A percentile compares a stretch with the other conserved stretches of the same genome.
phyloP scores from a whole-genome alignment of 805 yeast species.

The Priceomyces medius region DNA sequence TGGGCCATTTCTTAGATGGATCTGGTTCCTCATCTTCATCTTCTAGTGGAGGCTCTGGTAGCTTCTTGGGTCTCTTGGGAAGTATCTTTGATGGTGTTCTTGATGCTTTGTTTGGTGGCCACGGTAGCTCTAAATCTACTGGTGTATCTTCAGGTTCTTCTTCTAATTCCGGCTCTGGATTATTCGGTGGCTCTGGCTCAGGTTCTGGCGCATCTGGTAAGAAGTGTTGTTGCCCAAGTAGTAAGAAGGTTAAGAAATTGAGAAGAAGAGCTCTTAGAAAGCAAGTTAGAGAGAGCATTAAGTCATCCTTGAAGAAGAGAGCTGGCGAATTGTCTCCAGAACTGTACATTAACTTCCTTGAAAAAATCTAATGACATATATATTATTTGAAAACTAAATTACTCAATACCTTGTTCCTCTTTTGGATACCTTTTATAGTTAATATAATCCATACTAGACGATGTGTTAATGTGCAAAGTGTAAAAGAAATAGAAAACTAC shows the following conservation, averaged over 20 bases:
- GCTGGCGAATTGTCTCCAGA: slow-evolving; percentile 7
- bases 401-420: background rate
- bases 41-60: background rate
- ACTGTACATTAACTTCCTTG: slow-evolving; percentile 4
- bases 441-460: background rate
- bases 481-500: no score
- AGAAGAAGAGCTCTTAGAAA: slow-evolving; percentile 24
- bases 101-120: slow-evolving; percentile 13
- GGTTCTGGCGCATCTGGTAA: slow-evolving; percentile 11
- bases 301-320: slow-evolving; percentile 21
- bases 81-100: slow-evolving; percentile 11
- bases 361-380: slow-evolving; percentile 1
- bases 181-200: slow-evolving; percentile 7
- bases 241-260: slow-evolving; percentile 15
- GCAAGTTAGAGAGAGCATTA: slow-evolving; percentile 18
- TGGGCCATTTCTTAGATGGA: background rate
- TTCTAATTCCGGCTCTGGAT: slow-evolving; percentile 4
- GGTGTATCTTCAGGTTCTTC: slow-evolving; percentile 5
- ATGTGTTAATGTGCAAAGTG: no score
- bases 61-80: slow-evolving; percentile 9
- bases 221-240: slow-evolving; percentile 22
- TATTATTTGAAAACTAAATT: background rate
- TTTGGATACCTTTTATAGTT: background rate
- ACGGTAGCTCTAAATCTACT: slow-evolving; percentile 3
- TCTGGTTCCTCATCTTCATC: background rate